Base-by-base conservation (phyloP, 495 filamentous ascomycete species). In the Polyplosphaeria fusca region DNA sequence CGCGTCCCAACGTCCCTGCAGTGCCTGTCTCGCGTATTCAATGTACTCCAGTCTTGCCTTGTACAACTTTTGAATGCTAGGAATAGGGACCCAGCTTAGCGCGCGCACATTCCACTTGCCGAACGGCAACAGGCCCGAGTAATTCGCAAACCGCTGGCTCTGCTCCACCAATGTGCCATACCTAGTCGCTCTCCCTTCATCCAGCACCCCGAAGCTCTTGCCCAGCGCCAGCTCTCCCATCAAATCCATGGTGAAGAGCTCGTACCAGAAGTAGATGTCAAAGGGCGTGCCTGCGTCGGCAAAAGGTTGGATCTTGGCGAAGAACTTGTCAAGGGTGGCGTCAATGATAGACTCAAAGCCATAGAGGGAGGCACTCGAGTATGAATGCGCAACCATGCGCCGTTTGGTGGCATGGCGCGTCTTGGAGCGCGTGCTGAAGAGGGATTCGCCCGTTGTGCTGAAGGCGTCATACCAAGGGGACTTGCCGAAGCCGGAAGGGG, bases 211-310 rank as follows among this genome's bases (percentile, higher is more conserved):
- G 47, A 65, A 60, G 19, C 40, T 53, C 19, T 61, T 38, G 13
- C 62, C 62, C 2, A 65, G 37, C 2, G 62, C 58, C 14, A 61
- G 23, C 37, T 65, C 57, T 24, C 62, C 58, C 57, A 65, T 57
- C 13, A 65, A 32, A 35, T 65, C 62, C 58, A 65, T 60, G 41
- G 62, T 61, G 28, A 65, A 60, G 3, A 65, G 52, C 47, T 61
- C 58, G 24, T 46, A 63, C 53, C 59, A 66, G 35, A 58, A 55
- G 49, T 62, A 66, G 24, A 66, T 55, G 28, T 61, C 58, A 40
- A 58, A 55, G 3, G 52, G 9, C 18, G 37, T 28, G 12, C 22
- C 22, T 2, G 52, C 39, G 3, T 14, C 16, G 1, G 52, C 52
- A 39, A 55, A 55, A 20, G 23, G 11, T 16, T 55, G 41, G 41